These are phyloP conservation scores for Tolypocladium inflatum DNA, from an alignment of 2,329 filamentous ascomycete species.

Conservation along the genomic window DNA sequence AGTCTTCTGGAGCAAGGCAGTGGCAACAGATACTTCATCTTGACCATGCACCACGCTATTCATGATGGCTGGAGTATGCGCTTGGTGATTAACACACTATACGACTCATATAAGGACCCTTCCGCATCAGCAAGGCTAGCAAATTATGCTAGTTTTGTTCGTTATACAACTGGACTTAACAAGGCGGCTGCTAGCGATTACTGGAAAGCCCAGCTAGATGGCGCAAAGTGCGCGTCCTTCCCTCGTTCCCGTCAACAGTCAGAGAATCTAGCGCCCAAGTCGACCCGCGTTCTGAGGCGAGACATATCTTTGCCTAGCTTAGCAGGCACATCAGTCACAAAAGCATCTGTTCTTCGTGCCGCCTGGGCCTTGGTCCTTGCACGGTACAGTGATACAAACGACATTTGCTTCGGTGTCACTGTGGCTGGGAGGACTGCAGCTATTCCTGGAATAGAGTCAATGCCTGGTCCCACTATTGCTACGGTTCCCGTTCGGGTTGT, in stretches of 20 bases:
- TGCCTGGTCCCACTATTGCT: slow-evolving; percentile 10
- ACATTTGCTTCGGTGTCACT: slow-evolving; percentile 14
- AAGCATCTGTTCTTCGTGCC: slow-evolving; percentile 12
- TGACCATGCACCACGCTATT: too few species aligned
- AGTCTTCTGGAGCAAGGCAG: too few species aligned
- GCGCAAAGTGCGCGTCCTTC: slow-evolving; percentile 4
- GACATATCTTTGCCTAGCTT: too few species aligned
- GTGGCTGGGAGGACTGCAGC: slow-evolving; percentile 13
- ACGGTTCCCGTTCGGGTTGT: slow-evolving; percentile 7
- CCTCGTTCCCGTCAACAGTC: not conserved
- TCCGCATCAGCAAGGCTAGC: not conserved
- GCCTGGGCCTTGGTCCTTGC: slow-evolving; percentile 17
- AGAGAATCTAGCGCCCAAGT: too few species aligned
- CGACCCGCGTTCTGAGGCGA: too few species aligned
- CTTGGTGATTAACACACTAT: too few species aligned
- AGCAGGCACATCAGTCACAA: slow-evolving; percentile 6
- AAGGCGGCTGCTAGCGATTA: not conserved
- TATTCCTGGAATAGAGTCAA: slow-evolving; percentile 10
- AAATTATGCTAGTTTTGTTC: not conserved
- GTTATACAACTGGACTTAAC: not conserved
- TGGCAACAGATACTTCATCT: too few species aligned
- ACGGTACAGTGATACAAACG: slow-evolving; percentile 7
- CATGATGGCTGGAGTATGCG: too few species aligned
- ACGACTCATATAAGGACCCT: too few species aligned
- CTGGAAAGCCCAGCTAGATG: slow-evolving; percentile 7